A percentile compares a stretch with the other conserved stretches of the same genome.
These are phyloP conservation scores for Solanum tarijense DNA, from an alignment of 257 asterid species.

Conservation along the genomic window DNA sequence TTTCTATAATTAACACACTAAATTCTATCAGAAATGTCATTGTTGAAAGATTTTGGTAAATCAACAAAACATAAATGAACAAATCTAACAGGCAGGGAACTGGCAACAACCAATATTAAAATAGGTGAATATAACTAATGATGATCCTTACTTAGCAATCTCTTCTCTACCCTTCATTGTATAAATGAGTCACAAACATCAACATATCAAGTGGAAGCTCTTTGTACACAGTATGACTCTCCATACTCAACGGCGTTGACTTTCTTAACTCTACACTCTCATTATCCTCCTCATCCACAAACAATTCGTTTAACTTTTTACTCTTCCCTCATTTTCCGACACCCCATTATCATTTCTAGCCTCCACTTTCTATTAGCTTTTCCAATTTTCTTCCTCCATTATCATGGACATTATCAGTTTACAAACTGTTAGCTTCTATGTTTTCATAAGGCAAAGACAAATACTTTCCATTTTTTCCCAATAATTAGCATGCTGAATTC, in stretches of 20 bases:
- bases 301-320: no score
- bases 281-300: no score
- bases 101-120: neutral
- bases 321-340: neutral
- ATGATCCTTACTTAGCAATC: conserved; percentile 49
- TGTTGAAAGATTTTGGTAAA: neutral
- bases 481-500: neutral
- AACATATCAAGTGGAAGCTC: conserved; percentile 26
- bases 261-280: neutral
- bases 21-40: neutral
- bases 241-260: conserved; percentile 17
- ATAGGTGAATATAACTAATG: neutral
- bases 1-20: neutral
- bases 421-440: neutral
- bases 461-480: neutral
- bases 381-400: neutral
- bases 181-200: neutral
- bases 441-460: neutral
- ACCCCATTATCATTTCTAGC: neutral
- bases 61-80: neutral
- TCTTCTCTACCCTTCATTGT: conserved; percentile 1
- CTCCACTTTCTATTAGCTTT: neutral
- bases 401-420: neutral
- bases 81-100: neutral
- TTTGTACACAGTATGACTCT: conserved; percentile 31